Base-by-base conservation (phyloP, 805 yeast genomes). In the Lipomyces spencermartinsiae region DNA sequence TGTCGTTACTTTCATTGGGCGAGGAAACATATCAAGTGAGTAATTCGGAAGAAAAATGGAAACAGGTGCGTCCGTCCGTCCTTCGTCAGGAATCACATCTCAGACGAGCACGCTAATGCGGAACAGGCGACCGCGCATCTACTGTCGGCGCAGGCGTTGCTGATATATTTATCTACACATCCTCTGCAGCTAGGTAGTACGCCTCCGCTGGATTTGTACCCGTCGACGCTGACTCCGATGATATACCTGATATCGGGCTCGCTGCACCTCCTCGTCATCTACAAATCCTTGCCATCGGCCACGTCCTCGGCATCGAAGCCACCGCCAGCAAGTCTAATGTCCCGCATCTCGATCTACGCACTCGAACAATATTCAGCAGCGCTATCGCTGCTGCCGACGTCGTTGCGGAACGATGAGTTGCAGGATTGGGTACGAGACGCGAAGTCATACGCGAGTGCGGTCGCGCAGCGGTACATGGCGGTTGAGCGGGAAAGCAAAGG, bases 331-430 rank as follows among this genome's bases (percentile, higher is more conserved):
- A 66, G 71, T 7, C 69, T 78, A 34, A 73, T 77, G 65, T 61
- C 73, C 16, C 73, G 80, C n/a, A 71, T 76, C 0, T 74, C 80
- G 7, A 76, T 78, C 46, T 76, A 64, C 62, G 77, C 78, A 0
- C 68, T 71, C 31, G 80, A 78, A 25, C 74, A 75, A 68, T 76
- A 74, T 57, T 70, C 75, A 1, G 63, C 76, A 2, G 75, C 79
- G 2, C 43, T 69, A 10, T 74, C 77, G 55, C 58, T 74, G 33
- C 65, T 74, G 4, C 70, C 71, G 7, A 54, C 66, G 49, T 53
- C 71, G 1, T 69, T 76, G 9, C 64, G 39, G 14, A 66, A 61
- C 29, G 70, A 56, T 25, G 54, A 59, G 2, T 25, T 69, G 10
- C 58, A 57, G n/a, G 37, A 62, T 1, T 78, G 80, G 80, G 60